phyloP scores from a whole-genome alignment of 2,329 filamentous ascomycete genomes.

The Bipolaris oryzae region DNA sequence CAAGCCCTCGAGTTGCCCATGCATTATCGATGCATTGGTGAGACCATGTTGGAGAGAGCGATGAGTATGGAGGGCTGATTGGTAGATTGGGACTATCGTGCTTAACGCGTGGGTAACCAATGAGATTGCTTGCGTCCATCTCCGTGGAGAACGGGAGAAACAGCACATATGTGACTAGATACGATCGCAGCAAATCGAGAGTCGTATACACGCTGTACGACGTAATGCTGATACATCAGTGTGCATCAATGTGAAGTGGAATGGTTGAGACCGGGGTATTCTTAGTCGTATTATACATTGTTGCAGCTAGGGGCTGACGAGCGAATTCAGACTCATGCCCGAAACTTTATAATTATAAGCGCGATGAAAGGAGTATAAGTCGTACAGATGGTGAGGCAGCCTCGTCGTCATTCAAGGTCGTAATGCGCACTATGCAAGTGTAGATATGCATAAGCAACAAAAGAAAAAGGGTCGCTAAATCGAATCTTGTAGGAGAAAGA shows the following conservation, averaged over 20 bases:
- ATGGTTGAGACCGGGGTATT: not conserved
- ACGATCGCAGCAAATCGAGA: not conserved
- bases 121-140: not conserved
- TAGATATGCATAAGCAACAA: not conserved
- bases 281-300: not conserved
- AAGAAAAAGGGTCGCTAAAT: not conserved
- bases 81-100: not conserved
- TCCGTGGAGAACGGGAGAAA: not conserved
- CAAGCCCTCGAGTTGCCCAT: not conserved
- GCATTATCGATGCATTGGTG: not conserved
- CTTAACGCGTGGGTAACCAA: not conserved
- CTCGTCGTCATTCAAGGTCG: not conserved
- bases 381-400: not conserved
- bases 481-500: not conserved
- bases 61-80: not conserved
- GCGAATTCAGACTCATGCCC: not conserved
- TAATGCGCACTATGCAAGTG: not conserved
- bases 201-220: not conserved
- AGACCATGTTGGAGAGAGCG: not conserved
- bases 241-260: not conserved
- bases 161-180: not conserved
- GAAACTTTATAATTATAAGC: not conserved
- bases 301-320: not conserved
- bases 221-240: constrained; percentile 1
- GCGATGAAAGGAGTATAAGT: not conserved